Evolutionary conservation across 441 rosid species (phyloP).

Genomic region (Codiaeum variegatum): DNA sequence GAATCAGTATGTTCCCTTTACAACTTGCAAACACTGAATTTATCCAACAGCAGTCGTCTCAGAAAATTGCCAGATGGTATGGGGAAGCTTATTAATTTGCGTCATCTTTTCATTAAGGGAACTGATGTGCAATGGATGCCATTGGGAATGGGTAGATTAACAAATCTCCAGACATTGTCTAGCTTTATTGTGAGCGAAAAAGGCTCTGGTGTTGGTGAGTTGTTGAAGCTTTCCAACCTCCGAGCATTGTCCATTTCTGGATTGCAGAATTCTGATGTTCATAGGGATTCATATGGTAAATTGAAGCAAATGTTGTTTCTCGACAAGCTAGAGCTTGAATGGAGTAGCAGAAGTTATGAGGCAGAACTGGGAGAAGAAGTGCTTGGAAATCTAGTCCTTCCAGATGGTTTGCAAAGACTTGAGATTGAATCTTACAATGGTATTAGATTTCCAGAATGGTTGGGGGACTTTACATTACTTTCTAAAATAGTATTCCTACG

Average conservation of each 20-base stretch:
- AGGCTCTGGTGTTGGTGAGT: constrained; percentile 20
- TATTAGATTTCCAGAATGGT: constrained; percentile 19
- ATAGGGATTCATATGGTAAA: constrained; percentile 1
- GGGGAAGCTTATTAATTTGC: constrained; percentile 8
- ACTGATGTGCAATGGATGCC: constrained; percentile 19
- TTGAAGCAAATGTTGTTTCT: constrained; percentile 9
- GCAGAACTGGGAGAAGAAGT: neutral
- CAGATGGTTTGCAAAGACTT: constrained; percentile 14
- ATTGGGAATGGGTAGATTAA: constrained; percentile 13
- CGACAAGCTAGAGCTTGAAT: constrained; percentile 15
- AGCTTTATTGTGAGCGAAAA: constrained; percentile 18
- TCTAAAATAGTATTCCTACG: constrained; percentile 5
- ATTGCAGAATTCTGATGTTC: constrained; percentile 12
- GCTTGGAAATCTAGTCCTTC: constrained; percentile 22
- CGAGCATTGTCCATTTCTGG: constrained; percentile 18
- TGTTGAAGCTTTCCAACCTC: constrained; percentile 16
- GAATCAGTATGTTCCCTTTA: neutral
- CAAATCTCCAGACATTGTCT: constrained; percentile 15
- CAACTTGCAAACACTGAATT: constrained; percentile 5
- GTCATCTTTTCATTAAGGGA: constrained; percentile 17
- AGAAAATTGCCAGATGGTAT: constrained; percentile 14
- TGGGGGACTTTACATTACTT: constrained; percentile 1
- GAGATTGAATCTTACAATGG: constrained; percentile 12
- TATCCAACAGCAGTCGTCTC: neutral
- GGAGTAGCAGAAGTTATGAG: constrained; percentile 7